A percentile compares a stretch with the other conserved stretches of the same genome.
Conservation (phyloP, 345 rosid genomes). For the Balakata baccata region DNA sequence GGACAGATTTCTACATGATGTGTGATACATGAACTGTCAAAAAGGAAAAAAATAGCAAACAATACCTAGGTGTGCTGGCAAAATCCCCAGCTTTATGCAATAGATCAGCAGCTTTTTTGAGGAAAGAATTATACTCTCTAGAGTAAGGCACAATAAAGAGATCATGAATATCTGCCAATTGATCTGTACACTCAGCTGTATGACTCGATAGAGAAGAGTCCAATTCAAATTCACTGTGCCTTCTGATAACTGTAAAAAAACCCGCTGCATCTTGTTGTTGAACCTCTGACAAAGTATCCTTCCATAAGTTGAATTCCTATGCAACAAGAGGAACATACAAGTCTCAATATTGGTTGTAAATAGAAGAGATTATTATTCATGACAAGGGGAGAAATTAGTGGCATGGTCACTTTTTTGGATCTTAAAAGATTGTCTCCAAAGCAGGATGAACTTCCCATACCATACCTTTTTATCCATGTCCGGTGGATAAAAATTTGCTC, state of each 20-base stretch:
- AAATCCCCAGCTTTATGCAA: constrained; percentile 81
- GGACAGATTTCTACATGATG: constrained; percentile 3
- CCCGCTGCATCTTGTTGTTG: constrained; percentile 58
- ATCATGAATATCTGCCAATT: constrained; percentile 36
- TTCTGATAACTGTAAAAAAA: constrained; percentile 74
- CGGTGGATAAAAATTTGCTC: constrained; percentile 93
- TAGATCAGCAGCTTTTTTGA: constrained; percentile 60
- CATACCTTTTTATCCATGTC: constrained; percentile 90
- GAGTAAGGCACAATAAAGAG: constrained; percentile 66
- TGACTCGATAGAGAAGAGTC: constrained; percentile 37
- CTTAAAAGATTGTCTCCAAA: neutral
- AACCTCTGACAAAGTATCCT: constrained; percentile 45
- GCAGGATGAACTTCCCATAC: constrained; percentile 1
- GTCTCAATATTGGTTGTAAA: constrained; percentile 5
- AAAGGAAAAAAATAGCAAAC: constrained; percentile 12
- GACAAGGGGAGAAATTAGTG: neutral
- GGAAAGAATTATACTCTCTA: constrained; percentile 57
- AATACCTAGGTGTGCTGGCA: constrained; percentile 64
- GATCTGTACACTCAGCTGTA: constrained; percentile 29
- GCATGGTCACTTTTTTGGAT: neutral
- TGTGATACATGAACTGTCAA: constrained; percentile 1
- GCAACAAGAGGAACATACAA: constrained; percentile 24
- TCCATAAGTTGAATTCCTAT: constrained; percentile 82
- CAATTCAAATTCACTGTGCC: constrained; percentile 50
- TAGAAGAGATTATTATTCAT: constrained; percentile 11